A percentile compares a stretch with the other conserved stretches of the same genome.
Conservation (phyloP, 129 eudicot species). For the Arctium lappa region DNA sequence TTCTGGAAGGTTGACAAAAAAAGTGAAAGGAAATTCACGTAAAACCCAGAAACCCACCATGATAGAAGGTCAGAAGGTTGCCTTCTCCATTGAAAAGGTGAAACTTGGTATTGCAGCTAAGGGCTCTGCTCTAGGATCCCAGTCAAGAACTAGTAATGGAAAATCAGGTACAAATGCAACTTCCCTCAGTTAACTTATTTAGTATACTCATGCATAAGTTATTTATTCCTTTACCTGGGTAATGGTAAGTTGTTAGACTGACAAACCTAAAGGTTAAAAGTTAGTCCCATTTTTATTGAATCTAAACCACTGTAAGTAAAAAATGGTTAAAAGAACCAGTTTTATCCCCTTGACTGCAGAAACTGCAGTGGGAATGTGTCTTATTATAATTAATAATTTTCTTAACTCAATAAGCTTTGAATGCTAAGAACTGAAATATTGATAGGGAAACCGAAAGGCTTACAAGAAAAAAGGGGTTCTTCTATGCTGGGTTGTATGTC, state of each 20-base stretch:
- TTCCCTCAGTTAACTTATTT: not conserved
- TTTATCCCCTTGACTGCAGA: not conserved
- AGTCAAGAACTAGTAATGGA: constrained; percentile 25
- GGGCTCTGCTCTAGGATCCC: constrained; percentile 30
- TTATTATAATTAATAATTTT: not conserved
- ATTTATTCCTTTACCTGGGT: not conserved
- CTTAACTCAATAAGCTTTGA: not conserved
- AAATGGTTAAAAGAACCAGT: not conserved
- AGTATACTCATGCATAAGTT: not conserved
- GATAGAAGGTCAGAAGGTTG: constrained; percentile 26
- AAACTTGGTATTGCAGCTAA: constrained; percentile 37
- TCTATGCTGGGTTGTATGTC: constrained; percentile 57
- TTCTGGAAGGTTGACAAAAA: constrained; percentile 40
- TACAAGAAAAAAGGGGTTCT: constrained; percentile 47
- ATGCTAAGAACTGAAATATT: constrained; percentile 6
- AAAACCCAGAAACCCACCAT: constrained; percentile 16
- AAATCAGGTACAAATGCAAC: constrained; percentile 39
- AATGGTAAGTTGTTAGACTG: not conserved
- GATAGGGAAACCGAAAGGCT: constrained; percentile 28
- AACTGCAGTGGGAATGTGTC: not conserved
- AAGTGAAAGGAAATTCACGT: constrained; percentile 30
- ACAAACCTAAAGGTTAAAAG: not conserved
- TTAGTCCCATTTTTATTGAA: not conserved
- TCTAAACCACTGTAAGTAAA: not conserved
- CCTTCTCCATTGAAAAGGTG: constrained; percentile 33